Percentiles rank a stretch among this genome's conserved stretches.
phyloP scores from a whole-genome alignment of 73 alveolate genomes.

The Uronychia binucleata region DNA sequence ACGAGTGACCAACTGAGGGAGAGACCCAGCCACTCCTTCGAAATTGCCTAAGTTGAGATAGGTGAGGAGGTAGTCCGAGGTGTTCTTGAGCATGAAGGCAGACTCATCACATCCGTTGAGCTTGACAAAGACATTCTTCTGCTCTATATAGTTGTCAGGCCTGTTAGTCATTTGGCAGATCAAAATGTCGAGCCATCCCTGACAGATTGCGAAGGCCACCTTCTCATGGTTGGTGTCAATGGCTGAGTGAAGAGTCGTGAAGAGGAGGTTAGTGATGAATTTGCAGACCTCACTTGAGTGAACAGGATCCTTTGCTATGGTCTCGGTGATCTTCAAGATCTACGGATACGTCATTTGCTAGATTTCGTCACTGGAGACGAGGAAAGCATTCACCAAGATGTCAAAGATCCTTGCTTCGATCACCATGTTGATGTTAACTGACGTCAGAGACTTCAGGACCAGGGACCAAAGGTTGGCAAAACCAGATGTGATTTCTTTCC shows the following conservation, averaged over 20 bases:
- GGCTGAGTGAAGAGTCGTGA: constrained; percentile 20
- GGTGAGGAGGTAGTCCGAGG: constrained; percentile 9
- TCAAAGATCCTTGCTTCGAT: constrained; percentile 47
- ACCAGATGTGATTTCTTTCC: not conserved
- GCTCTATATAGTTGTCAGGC: not conserved
- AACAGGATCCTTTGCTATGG: constrained; percentile 11
- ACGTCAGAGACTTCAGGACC: constrained; percentile 32
- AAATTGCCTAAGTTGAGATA: constrained; percentile 23
- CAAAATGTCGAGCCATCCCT: constrained; percentile 48
- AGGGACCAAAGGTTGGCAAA: constrained; percentile 31
- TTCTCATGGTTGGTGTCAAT: constrained; percentile 36
- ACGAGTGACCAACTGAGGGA: constrained; percentile 12
- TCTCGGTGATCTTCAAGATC: constrained; percentile 31
- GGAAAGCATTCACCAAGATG: constrained; percentile 36
- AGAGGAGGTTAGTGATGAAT: constrained; percentile 33
- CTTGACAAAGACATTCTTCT: constrained; percentile 16
- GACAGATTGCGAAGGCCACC: constrained; percentile 35
- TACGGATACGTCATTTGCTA: constrained; percentile 41
- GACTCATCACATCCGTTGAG: constrained; percentile 19
- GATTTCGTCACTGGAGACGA: constrained; percentile 36
- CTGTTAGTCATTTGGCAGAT: not conserved
- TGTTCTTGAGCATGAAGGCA: constrained; percentile 1
- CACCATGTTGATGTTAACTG: constrained; percentile 18
- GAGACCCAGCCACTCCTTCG: constrained; percentile 47
- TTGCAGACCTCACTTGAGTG: constrained; percentile 13